Evolutionary conservation across 75 land plant species (phyloP), one percentile per base, ranked within the genome.

Genomic region (Azolla pinnata): DNA sequence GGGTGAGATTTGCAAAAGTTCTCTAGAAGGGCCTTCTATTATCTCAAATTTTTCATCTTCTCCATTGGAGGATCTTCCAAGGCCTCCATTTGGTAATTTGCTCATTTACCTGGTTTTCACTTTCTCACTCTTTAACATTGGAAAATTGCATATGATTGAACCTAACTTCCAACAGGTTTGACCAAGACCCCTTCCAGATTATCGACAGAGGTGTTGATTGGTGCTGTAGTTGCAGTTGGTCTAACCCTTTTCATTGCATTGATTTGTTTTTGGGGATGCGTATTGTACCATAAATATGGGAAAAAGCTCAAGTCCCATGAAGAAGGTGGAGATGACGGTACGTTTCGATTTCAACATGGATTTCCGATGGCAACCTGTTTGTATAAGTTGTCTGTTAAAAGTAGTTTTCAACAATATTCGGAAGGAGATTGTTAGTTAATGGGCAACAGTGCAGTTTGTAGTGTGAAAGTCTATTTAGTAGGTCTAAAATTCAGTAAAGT

Each of bases 221-320:
- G 87, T 73, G 96, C 88, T 53, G 61, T 78, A 29, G 87, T 79
- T 25, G 81, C 92, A 21, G 88, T 87, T 4, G 82, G 85, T 35
- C 76, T 81, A 19, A 75, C 92, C 20, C 73, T 88, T 57, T 66
- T 92, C 40, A 72, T 87, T 1, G 96, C 87, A 56, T 76, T 92
- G 46, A 79, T 88, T 82, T 92, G 96, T 52, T 88, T 80, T 62
- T 92, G 97, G 96, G 90, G 96, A 8, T 88, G 92, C 65, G 88
- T 83, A 54, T 71, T 92, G 4, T 85, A 85, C 57, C 78, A 80
- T 48, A 85, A 79, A 45, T 68, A 78, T 76, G 72, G 87, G n/a
- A 88, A 75, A 72, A 76, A 80, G 26, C 57, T 57, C 21, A 71
- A 74, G 45, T 70, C 21, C 3, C 44, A 7, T 30, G 46, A 35